Evolutionary conservation across 768 basidiomycete genomes (phyloP).

Genomic region (Trametes cubensis): DNA sequence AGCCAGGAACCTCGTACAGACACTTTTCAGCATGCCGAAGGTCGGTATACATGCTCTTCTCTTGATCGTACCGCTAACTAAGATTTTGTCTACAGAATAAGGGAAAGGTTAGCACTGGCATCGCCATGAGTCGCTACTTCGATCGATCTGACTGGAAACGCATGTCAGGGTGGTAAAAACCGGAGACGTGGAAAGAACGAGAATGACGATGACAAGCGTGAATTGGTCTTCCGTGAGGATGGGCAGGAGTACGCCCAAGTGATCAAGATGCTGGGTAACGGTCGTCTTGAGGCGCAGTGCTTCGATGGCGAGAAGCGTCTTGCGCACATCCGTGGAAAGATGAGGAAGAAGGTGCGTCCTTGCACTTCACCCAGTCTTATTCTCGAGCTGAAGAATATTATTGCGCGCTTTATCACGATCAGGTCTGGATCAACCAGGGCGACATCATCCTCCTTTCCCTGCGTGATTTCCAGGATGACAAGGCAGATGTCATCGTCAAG

Average conservation of each 20-base stretch:
- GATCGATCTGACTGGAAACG: slow-evolving; percentile 5
- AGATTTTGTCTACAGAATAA: slow-evolving; percentile 55
- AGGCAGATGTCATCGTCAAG: slow-evolving; percentile 99
- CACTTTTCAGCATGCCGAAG: slow-evolving; percentile 50
- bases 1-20: background rate
- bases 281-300: slow-evolving; percentile 92
- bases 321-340: slow-evolving; percentile 98
- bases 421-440: slow-evolving; percentile 99
- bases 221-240: slow-evolving; percentile 97
- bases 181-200: slow-evolving; percentile 99
- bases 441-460: slow-evolving; percentile 94
- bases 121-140: background rate
- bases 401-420: background rate
- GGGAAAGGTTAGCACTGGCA: slow-evolving; percentile 59
- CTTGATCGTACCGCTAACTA: slow-evolving; percentile 24
- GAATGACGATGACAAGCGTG: slow-evolving; percentile 98
- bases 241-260: slow-evolving; percentile 99
- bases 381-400: background rate
- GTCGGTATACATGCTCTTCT: slow-evolving; percentile 33
- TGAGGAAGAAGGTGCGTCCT: slow-evolving; percentile 91
- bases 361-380: background rate
- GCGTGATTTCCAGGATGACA: slow-evolving; percentile 98
- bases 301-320: slow-evolving; percentile 98
- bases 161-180: slow-evolving; percentile 92
- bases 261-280: slow-evolving; percentile 98